These are phyloP conservation scores for Taphrina wiesneri DNA, from an alignment of 1,139 yeast species.

Conservation along the genomic window DNA sequence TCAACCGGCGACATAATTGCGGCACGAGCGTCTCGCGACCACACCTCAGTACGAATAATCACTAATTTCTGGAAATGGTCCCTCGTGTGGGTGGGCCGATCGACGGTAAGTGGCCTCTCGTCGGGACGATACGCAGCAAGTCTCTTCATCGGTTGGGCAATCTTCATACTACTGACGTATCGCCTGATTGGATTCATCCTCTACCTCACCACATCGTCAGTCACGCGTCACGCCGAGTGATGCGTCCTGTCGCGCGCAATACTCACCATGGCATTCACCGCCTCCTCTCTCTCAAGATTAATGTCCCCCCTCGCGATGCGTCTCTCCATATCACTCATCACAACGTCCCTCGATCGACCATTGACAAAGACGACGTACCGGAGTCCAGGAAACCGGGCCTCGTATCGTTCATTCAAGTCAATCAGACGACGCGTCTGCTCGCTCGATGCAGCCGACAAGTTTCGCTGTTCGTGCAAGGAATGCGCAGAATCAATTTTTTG, in stretches of 20 bases:
- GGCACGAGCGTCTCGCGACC: conserved; percentile 19
- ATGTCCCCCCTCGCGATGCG: conserved; percentile 55
- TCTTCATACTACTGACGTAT: conserved; percentile 14
- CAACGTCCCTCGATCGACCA: conserved; percentile 66
- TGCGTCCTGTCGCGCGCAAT: conserved; percentile 25
- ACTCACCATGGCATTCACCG: conserved; percentile 13
- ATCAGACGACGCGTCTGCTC: conserved; percentile 55
- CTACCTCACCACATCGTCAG: not conserved
- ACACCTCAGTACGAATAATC: conserved; percentile 13
- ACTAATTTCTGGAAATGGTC: conserved; percentile 30
- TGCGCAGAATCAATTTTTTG: conserved; percentile 57
- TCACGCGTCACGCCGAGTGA: not conserved
- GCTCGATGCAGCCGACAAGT: conserved; percentile 52
- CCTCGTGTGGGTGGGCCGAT: conserved; percentile 19
- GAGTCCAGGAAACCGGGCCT: conserved; percentile 72
- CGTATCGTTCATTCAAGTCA: conserved; percentile 63
- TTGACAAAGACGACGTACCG: conserved; percentile 89
- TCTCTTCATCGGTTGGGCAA: not conserved
- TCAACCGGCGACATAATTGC: conserved; percentile 14
- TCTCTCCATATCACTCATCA: conserved; percentile 64
- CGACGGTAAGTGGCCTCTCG: conserved; percentile 12
- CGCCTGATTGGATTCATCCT: conserved; percentile 1
- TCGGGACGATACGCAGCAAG: conserved; percentile 19
- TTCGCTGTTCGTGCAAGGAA: conserved; percentile 70
- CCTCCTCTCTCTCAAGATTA: conserved; percentile 7